Base-by-base conservation (phyloP, 352 stramenopile genomes). In the Globisporangium orthogonon region DNA sequence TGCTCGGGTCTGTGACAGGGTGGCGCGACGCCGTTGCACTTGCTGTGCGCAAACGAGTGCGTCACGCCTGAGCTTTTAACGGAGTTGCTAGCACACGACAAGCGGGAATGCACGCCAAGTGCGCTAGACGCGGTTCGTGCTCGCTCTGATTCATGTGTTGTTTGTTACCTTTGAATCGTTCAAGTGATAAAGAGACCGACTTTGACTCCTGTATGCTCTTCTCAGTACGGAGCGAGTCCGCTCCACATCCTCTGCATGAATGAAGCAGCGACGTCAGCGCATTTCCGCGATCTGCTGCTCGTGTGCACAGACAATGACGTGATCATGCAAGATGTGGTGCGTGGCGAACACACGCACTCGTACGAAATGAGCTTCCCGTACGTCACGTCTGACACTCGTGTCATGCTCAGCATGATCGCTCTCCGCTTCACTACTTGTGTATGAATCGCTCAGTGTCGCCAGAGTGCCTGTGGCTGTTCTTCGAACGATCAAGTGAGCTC, bases 191-290 rank as follows among this genome's bases (percentile, higher is more conserved):
- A 39, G 18, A 5, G 5, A 4, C 6, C 13, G 7, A 17, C 18
- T 17, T 1, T 6, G 3, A 52, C 31, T 1, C 18, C 2, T 17
- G 3, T 53, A 6, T 46, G 5, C 18, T 18, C 10, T 29, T 46
- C 11, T 6, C 29, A 91, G 76, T 84, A 74, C 56, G 78, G 76
- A 31, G 71, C 75, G 15, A 83, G 73, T 11, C 65, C 81, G 3
- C 62, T 91, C 18, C 81, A 91, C 53, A 40, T 81, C 9, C 52
- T 91, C n/a, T 89, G 78, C 37, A 83, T 78, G 69, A 89, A 89
- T 48, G 75, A 81, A 18, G 30, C 61, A 0, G 67, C 86, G 13
- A 65, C 65, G 4, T 57, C 64, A 3, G 63, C 74, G 2, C 55
- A 71, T 1, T 58, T 89, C 37, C 65, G 71, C 1, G 60, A 65